phyloP scores from a whole-genome alignment of 352 stramenopile genomes.

The Globisporangium parvum region DNA sequence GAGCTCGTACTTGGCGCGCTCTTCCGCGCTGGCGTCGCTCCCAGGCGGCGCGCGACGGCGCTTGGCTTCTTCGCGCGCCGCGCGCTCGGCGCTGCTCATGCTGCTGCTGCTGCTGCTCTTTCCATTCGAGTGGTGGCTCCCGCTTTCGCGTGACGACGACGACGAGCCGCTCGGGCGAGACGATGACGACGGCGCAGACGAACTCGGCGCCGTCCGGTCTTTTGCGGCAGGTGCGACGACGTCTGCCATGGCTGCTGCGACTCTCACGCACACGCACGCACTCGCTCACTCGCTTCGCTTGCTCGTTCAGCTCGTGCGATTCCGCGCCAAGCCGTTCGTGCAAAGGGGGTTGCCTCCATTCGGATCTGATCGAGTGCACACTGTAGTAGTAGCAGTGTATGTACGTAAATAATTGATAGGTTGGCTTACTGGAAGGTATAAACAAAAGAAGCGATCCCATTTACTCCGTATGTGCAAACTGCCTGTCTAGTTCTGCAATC shows the following conservation, averaged over 20 bases:
- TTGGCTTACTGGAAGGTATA: too few species aligned
- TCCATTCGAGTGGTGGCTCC: conserved; percentile 7
- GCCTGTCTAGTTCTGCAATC: too few species aligned
- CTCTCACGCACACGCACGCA: neutral
- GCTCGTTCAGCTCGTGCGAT: neutral
- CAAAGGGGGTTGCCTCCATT: too few species aligned
- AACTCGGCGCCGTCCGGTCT: neutral
- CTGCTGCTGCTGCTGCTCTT: conserved; percentile 16
- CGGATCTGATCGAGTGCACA: too few species aligned
- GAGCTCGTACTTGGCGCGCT: conserved; percentile 75
- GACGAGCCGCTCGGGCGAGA: conserved; percentile 5
- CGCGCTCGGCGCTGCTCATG: conserved; percentile 8
- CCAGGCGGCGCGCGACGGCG: conserved; percentile 41
- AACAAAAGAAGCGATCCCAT: too few species aligned
- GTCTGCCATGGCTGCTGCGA: conserved; percentile 19
- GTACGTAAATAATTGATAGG: too few species aligned
- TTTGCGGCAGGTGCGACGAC: conserved; percentile 8
- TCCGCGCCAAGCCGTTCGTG: too few species aligned
- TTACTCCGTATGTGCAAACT: too few species aligned
- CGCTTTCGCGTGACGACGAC: neutral
- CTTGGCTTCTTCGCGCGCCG: conserved; percentile 27
- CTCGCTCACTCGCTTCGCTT: neutral
- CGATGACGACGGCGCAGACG: conserved; percentile 8
- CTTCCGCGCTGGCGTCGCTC: conserved; percentile 49
- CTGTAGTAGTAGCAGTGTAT: too few species aligned